These are phyloP conservation scores for Cichorium intybus DNA, from an alignment of 140 eudicot species.

Conservation along the genomic window DNA sequence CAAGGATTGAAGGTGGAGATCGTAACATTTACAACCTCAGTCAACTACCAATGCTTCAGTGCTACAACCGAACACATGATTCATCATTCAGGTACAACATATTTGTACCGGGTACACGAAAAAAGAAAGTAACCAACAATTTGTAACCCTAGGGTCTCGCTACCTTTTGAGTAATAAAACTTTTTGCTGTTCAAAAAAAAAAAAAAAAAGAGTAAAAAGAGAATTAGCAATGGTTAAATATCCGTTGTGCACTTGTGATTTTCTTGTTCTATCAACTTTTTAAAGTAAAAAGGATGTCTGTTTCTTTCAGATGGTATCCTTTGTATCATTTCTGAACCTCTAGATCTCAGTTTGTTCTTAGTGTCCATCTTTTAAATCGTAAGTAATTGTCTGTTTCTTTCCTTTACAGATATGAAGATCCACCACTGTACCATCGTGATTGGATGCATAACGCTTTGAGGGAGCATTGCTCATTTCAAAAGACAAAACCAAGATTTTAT, in stretches of 20 bases:
- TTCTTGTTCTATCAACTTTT: constrained; percentile 30
- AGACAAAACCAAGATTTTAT: constrained; percentile 42
- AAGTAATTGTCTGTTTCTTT: constrained; percentile 9
- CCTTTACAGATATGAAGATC: constrained; percentile 45
- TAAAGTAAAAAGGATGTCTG: constrained; percentile 31
- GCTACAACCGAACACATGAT: constrained; percentile 48
- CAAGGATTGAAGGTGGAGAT: constrained; percentile 62
- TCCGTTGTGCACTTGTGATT: background rate
- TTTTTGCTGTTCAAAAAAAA: too few species aligned
- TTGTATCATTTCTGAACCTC: constrained; percentile 1
- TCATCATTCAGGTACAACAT: constrained; percentile 40
- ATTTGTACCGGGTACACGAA: background rate
- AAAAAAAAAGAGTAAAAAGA: too few species aligned
- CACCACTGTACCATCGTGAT: constrained; percentile 33
- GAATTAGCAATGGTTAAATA: background rate
- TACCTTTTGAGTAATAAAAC: too few species aligned
- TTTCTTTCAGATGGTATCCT: too few species aligned
- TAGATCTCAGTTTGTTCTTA: constrained; percentile 8
- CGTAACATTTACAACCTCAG: constrained; percentile 67
- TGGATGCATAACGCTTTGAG: constrained; percentile 42
- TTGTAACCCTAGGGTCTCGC: too few species aligned
- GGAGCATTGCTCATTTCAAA: constrained; percentile 29
- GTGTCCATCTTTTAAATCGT: background rate
- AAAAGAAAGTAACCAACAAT: too few species aligned
- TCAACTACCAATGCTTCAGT: constrained; percentile 76